These are phyloP conservation scores for Biscutella laevigata DNA, from an alignment of 441 rosid species.

Conservation along the genomic window DNA sequence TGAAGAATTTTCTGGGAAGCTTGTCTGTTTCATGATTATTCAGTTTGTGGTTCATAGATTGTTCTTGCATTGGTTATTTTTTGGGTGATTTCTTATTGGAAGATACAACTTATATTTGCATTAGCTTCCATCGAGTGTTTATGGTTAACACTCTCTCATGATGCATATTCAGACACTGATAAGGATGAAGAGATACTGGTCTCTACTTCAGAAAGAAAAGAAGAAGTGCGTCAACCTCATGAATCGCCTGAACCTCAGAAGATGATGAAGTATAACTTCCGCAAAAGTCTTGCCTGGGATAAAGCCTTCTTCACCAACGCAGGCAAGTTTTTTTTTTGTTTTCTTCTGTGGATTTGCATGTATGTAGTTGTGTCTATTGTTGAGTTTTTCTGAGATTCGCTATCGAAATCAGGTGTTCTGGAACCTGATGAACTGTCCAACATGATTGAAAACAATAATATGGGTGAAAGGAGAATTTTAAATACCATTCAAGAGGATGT, in stretches of 20 bases:
- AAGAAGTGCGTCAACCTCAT: too few species aligned
- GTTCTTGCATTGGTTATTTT: too few species aligned
- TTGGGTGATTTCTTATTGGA: too few species aligned
- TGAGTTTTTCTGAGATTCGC: constrained; percentile 5
- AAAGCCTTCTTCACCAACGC: constrained; percentile 88
- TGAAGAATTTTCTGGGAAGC: background rate
- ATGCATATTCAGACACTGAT: constrained; percentile 31
- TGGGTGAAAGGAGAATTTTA: constrained; percentile 31
- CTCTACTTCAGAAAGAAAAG: constrained; percentile 22
- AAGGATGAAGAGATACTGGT: constrained; percentile 22
- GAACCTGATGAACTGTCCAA: constrained; percentile 79
- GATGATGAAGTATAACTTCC: constrained; percentile 47
- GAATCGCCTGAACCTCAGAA: constrained; percentile 36
- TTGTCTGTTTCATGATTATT: background rate
- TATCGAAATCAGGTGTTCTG: constrained; percentile 52
- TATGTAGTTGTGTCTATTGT: background rate
- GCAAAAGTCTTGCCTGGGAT: constrained; percentile 95
- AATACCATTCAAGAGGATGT: constrained; percentile 68
- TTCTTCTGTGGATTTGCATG: background rate
- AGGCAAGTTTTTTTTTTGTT: constrained; percentile 30
- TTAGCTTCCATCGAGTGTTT: too few species aligned
- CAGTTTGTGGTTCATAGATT: background rate
- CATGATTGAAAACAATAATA: constrained; percentile 54
- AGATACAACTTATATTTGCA: too few species aligned
- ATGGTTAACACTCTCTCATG: too few species aligned